Percentiles rank a stretch among this genome's conserved stretches.
Evolutionary conservation across 768 basidiomycete genomes (phyloP).

Genomic region (Lentinula boryana): DNA sequence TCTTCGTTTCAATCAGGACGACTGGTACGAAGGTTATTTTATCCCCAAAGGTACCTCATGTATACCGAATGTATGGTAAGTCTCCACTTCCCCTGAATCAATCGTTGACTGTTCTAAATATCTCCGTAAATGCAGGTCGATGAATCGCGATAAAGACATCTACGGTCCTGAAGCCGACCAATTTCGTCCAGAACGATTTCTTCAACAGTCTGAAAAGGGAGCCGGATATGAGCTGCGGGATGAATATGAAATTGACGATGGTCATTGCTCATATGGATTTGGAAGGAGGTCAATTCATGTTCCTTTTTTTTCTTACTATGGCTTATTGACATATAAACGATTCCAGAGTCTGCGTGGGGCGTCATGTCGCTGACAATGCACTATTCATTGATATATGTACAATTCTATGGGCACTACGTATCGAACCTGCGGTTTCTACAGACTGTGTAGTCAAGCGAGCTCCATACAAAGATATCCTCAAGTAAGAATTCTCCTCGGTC

Average conservation of each 20-base stretch:
- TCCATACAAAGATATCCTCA: background rate
- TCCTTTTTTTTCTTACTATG: background rate
- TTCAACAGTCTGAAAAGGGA: background rate
- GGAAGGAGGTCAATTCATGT: background rate
- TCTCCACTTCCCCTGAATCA: background rate
- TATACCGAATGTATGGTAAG: conserved; percentile 1
- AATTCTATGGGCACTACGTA: background rate
- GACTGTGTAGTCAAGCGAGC: background rate
- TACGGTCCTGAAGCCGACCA: conserved; percentile 4
- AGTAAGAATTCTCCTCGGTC: background rate
- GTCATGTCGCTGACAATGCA: conserved; percentile 1
- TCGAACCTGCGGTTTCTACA: background rate
- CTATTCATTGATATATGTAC: conserved; percentile 4
- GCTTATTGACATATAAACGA: background rate
- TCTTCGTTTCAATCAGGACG: background rate
- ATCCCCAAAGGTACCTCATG: background rate
- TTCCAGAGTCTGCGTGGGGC: conserved; percentile 2
- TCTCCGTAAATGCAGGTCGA: background rate
- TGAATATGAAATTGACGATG: background rate
- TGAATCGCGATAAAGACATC: background rate
- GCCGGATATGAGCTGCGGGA: background rate
- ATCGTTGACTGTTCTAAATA: background rate
- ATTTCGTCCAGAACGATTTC: background rate
- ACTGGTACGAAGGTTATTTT: conserved; percentile 4
- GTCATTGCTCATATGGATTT: conserved; percentile 1